Evolutionary conservation across 2,329 filamentous ascomycete species (phyloP).

Genomic region (Achaetomium macrosporum): DNA sequence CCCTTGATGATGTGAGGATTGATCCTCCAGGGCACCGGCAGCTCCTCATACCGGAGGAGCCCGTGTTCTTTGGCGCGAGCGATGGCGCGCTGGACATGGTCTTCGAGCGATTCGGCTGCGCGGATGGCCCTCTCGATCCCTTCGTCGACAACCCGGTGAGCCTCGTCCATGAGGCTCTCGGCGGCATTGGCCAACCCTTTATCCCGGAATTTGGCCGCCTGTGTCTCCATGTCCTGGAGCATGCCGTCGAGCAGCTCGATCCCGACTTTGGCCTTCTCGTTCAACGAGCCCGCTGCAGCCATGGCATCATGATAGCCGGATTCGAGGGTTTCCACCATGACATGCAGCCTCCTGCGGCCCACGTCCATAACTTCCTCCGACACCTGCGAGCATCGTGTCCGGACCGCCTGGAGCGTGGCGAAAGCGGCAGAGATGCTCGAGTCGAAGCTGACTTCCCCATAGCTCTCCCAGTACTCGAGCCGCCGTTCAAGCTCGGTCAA

Average conservation of each 20-base stretch:
- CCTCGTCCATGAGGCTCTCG: constrained; percentile 67
- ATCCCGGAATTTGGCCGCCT: constrained; percentile 73
- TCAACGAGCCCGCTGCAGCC: constrained; percentile 75
- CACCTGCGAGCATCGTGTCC: constrained; percentile 80
- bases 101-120: constrained; percentile 75
- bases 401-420: constrained; percentile 76
- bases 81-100: constrained; percentile 77
- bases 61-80: constrained; percentile 69
- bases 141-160: constrained; percentile 74
- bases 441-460: constrained; percentile 78
- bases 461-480: constrained; percentile 81
- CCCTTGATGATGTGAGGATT: constrained; percentile 90
- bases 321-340: constrained; percentile 91
- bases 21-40: constrained; percentile 86
- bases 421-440: constrained; percentile 79
- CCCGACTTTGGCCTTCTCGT: constrained; percentile 85
- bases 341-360: constrained; percentile 73
- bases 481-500: constrained; percentile 80
- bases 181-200: constrained; percentile 68
- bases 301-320: constrained; percentile 80
- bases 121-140: constrained; percentile 76
- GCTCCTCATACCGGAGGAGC: constrained; percentile 80
- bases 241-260: constrained; percentile 82
- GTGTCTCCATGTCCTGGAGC: constrained; percentile 76
- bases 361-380: constrained; percentile 87